Conservation (phyloP, 2,329 filamentous ascomycete genomes). For the Plectosphaerella cucumerina region DNA sequence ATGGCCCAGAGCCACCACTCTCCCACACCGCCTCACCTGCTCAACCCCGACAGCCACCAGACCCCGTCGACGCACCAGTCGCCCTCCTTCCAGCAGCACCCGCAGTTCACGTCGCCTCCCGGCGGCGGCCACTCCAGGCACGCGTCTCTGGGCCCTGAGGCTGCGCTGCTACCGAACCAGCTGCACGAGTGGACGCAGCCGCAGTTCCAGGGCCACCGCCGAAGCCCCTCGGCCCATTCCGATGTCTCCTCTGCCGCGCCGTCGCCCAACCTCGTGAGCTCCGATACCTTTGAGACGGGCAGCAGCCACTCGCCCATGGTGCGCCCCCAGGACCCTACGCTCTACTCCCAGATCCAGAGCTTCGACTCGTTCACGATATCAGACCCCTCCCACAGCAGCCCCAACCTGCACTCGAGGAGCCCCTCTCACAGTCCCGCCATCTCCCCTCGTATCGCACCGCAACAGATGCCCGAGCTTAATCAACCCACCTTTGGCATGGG, state of each 20-base stretch:
- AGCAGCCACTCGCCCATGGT: conserved; percentile 78
- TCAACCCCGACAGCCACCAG: conserved; percentile 42
- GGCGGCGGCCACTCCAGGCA: conserved; percentile 48
- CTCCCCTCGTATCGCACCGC: conserved; percentile 56
- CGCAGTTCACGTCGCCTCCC: conserved; percentile 46
- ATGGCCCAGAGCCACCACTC: conserved; percentile 52
- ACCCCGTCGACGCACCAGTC: conserved; percentile 49
- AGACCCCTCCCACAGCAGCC: conserved; percentile 63
- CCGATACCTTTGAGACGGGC: conserved; percentile 74
- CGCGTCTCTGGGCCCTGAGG: conserved; percentile 52
- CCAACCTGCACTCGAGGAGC: conserved; percentile 67
- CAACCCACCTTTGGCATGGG: conserved; percentile 42
- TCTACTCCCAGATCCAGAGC: conserved; percentile 74
- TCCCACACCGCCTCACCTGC: conserved; percentile 51
- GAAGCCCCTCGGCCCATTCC: conserved; percentile 85
- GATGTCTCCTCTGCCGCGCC: conserved; percentile 83
- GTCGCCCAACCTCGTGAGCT: conserved; percentile 75
- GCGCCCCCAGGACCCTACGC: conserved; percentile 62
- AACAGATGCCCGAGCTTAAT: conserved; percentile 48
- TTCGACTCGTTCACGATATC: conserved; percentile 79
- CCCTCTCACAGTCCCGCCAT: conserved; percentile 72
- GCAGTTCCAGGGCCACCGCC: conserved; percentile 76
- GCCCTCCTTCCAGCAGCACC: conserved; percentile 52
- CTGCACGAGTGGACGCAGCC: conserved; percentile 48
- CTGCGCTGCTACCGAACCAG: conserved; percentile 51